Base-by-base conservation (phyloP, 345 rosid genomes). In the Cardamine resedifolia region DNA sequence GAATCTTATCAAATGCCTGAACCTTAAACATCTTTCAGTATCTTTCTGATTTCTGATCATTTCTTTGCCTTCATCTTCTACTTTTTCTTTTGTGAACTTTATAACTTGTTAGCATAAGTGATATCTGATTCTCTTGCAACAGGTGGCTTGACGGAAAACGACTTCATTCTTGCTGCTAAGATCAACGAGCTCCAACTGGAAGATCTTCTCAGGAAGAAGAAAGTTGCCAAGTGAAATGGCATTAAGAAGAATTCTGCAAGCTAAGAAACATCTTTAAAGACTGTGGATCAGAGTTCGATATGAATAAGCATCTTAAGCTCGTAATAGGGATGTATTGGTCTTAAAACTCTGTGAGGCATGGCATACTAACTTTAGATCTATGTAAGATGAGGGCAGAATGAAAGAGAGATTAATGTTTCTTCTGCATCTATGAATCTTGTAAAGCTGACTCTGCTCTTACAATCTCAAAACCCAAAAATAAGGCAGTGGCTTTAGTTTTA, bases 161-260 rank as follows among this genome's bases (percentile, higher is more conserved):
- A 91, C 86, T 89, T 89, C 83, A 88, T 91, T 73, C 96, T 94
- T 27, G 97, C 97, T 64, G 87, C 96, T 15, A 89, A 89, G 85
- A 87, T 94, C 83, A 85, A 81, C 63, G 73, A 64, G 27, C 88
- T 91, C 44, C 78, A 83, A 66, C 74, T 91, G 73, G 88, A 84
- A 57, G 81, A 81, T 64, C 84, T 90, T n/a, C 77, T 91, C 49
- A 79, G 93, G 74, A 84, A 79, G 71, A 82, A 82, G 64, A 72
- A 57, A 77, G 70, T 58, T 57, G 27, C 57, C 50, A 65, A 70
- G 65, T 71, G 57, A 77, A 67, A 12, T 34, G 50, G 8, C 34
- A 33, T 7, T 11, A 18, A 55, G 24, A 56, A 14, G 71, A 23
- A 45, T 18, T 56, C 24, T 24, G 41, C 51, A 47, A 26, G 52